A percentile compares a stretch with the other conserved stretches of the same genome.
Conservation (phyloP, 805 yeast genomes). For the Saccharomyces jurei region DNA sequence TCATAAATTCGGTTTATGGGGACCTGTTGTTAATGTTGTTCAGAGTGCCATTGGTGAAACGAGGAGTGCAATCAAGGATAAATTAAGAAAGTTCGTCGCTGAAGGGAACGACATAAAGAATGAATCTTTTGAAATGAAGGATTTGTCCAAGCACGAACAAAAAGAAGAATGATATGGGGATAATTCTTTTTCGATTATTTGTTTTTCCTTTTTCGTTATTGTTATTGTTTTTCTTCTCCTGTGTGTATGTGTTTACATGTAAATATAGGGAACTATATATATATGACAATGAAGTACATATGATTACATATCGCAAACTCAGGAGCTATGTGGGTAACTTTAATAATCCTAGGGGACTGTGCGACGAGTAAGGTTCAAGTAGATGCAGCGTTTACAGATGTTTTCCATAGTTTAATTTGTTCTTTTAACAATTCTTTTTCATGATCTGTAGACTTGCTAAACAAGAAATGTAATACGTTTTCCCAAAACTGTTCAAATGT, state of each 20-base stretch:
- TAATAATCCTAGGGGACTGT: background rate
- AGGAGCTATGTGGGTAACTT: background rate
- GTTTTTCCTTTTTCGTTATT: background rate
- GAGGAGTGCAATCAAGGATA: slow-evolving; percentile 45
- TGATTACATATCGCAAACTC: background rate
- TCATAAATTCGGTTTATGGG: slow-evolving; percentile 63
- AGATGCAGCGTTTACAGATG: background rate
- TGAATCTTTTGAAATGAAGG: slow-evolving; percentile 30
- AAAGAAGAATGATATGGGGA: slow-evolving; percentile 4
- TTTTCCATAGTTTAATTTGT: background rate
- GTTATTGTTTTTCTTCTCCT: background rate
- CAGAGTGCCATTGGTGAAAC: slow-evolving; percentile 52
- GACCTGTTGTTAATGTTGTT: slow-evolving; percentile 59
- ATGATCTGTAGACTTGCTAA: background rate
- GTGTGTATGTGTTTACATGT: background rate
- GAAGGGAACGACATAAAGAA: slow-evolving; percentile 39
- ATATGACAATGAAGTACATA: background rate
- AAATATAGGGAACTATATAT: background rate
- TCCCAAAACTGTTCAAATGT: slow-evolving; percentile 48
- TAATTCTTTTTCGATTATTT: background rate
- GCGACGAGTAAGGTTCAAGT: background rate
- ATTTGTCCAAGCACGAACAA: slow-evolving; percentile 18
- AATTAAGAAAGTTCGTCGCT: slow-evolving; percentile 48
- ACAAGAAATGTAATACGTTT: background rate
- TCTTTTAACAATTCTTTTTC: background rate